phyloP scores from a whole-genome alignment of 352 stramenopile species.

The Globisporangium acanthophoron region DNA sequence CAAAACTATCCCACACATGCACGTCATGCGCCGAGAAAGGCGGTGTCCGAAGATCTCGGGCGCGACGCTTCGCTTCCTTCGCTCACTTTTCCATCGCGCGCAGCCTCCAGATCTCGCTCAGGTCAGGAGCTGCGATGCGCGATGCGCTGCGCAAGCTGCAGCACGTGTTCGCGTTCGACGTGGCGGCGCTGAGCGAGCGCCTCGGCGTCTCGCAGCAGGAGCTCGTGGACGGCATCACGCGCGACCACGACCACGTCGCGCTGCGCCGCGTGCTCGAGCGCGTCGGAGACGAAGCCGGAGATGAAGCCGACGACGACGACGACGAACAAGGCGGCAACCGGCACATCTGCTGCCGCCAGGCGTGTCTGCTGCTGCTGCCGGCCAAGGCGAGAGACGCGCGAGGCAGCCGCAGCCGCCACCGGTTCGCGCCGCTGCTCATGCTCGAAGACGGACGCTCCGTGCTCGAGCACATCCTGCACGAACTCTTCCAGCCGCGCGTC shows the following conservation, averaged over 20 bases:
- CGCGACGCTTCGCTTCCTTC: background rate
- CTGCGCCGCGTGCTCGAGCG: constrained; percentile 14
- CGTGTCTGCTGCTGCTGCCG: constrained; percentile 15
- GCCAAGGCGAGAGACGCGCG: background rate
- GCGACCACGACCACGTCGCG: constrained; percentile 11
- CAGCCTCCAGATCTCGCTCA: too few relatives aligned
- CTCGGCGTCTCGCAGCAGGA: constrained; percentile 22
- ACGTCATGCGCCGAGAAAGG: background rate
- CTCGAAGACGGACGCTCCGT: constrained; percentile 2
- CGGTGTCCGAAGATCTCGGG: background rate
- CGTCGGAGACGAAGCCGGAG: background rate
- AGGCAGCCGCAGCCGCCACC: background rate
- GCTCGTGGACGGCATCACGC: constrained; percentile 17
- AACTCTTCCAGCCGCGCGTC: constrained; percentile 13
- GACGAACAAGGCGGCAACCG: too few relatives aligned
- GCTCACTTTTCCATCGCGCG: too few relatives aligned
- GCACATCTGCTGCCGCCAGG: constrained; percentile 9
- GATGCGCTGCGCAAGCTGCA: constrained; percentile 7
- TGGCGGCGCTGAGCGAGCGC: constrained; percentile 15
- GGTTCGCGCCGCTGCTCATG: background rate
- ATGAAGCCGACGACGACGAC: background rate
- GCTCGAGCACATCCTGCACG: constrained; percentile 13
- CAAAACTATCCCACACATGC: too few relatives aligned
- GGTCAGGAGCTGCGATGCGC: background rate
- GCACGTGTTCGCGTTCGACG: constrained; percentile 21